Conservation (phyloP, 2,329 filamentous ascomycete species). For the Hymenoscyphus fraxineus region DNA sequence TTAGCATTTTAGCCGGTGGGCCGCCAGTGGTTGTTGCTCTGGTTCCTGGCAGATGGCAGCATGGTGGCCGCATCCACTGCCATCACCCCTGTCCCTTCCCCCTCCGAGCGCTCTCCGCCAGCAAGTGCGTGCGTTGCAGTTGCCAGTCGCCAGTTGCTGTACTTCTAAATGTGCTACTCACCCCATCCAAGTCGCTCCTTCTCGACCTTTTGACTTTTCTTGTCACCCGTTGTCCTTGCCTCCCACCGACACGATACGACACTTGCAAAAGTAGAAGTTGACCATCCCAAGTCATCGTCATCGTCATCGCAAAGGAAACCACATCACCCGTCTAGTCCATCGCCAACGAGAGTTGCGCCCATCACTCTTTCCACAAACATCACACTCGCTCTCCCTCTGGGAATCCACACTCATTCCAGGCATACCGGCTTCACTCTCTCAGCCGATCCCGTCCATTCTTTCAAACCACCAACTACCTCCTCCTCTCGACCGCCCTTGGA, state of each 20-base stretch:
- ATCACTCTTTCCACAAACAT: slow-evolving; percentile 8
- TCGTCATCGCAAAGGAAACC: background rate
- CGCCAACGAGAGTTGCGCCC: slow-evolving; percentile 3
- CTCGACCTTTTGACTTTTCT: slow-evolving; percentile 2
- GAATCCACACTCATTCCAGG: slow-evolving; percentile 35
- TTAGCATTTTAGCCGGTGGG: background rate
- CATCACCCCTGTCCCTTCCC: too few relatives aligned
- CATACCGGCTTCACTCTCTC: slow-evolving; percentile 43
- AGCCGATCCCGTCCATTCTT: slow-evolving; percentile 41
- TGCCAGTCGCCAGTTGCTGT: background rate
- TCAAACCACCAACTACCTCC: slow-evolving; percentile 9
- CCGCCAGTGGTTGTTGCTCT: background rate
- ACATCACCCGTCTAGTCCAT: background rate
- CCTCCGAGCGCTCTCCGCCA: background rate
- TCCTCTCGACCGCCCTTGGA: slow-evolving; percentile 7
- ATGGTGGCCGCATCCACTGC: background rate
- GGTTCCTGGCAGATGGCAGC: background rate
- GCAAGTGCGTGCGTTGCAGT: background rate
- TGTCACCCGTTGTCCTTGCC: slow-evolving; percentile 8
- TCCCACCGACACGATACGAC: background rate
- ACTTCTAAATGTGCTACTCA: background rate
- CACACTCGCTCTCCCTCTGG: slow-evolving; percentile 32
- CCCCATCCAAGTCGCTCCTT: background rate
- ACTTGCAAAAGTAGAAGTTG: background rate
- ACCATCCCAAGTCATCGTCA: background rate